Conservation (phyloP, 192 early-diverging fungal species). For the Coemansia sp. region DNA sequence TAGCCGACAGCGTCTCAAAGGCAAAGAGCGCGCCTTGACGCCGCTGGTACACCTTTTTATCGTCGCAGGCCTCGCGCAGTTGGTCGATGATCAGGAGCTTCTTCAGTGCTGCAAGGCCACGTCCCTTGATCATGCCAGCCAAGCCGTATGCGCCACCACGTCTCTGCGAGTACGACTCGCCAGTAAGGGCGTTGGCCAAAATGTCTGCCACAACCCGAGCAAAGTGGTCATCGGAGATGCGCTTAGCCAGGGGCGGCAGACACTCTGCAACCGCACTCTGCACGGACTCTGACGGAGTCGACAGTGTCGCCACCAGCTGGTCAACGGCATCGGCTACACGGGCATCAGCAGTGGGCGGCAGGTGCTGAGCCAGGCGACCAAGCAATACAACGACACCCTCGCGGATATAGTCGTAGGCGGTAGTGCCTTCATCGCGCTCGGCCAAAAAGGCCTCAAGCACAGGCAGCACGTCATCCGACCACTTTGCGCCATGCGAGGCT, state of each 20-base stretch:
- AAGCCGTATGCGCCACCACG: conserved; percentile 95
- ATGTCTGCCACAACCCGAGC: conserved; percentile 61
- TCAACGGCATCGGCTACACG: conserved; percentile 80
- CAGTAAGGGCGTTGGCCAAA: conserved; percentile 67
- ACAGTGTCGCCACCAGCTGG: conserved; percentile 83
- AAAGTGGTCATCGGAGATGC: conserved; percentile 59
- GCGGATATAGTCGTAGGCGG: conserved; percentile 82
- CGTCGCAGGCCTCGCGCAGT: conserved; percentile 62
- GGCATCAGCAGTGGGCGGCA: conserved; percentile 62
- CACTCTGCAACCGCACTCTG: conserved; percentile 94
- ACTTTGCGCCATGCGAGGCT: conserved; percentile 65
- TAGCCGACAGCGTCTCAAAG: conserved; percentile 81
- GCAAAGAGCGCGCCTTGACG: conserved; percentile 95
- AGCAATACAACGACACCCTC: conserved; percentile 90
- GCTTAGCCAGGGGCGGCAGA: conserved; percentile 86
- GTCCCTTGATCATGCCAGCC: conserved; percentile 89
- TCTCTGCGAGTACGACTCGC: conserved; percentile 78
- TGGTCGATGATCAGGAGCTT: conserved; percentile 75
- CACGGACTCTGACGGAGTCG: conserved; percentile 92
- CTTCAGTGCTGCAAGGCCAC: conserved; percentile 84
- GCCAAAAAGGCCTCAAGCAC: conserved; percentile 78
- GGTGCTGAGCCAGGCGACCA: conserved; percentile 85
- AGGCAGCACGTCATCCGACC: conserved; percentile 67
- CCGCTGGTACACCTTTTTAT: conserved; percentile 72
- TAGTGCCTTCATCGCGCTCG: conserved; percentile 65